Base-by-base conservation (phyloP, 768 basidiomycete species). In the Lentinus tigrinus region DNA sequence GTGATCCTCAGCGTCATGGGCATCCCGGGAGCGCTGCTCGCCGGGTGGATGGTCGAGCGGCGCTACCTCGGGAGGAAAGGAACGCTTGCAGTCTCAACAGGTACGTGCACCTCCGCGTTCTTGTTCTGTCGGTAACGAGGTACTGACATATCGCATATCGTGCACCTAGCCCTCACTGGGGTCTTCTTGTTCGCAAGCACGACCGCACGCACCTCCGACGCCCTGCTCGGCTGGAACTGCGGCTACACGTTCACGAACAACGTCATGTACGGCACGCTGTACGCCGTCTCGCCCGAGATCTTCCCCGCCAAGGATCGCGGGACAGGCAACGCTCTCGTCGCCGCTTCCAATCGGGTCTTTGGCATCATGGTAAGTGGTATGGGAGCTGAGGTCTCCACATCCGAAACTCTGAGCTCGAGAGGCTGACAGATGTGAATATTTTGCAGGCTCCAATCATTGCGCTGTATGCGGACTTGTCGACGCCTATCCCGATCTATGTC, bases 181-280 rank as follows among this genome's bases (percentile, higher is more conserved):
- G 73, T 78, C 6, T 85, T 85, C 70, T 78, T 85, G 52, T 78
- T 82, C 51, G 79, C 72, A 7, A 76, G 75, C 53, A 85, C 84
- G 6, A 83, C 82, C 0, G 78, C 84, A 11, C 76, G 79, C 27
- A 75, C 77, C 1, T 81, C 79, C 42, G 69, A 79, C 42, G 73
- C 77, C 8, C 67, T 85, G 8, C 77, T 85, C 14, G 81, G 74
- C 11, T 83, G 81, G 81, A 81, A 83, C 52, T 84, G 82, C 57
- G 80, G 74, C 21, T 84, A 81, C 70, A 77, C 74, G 37, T 84
- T 83, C 68, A 77, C 77, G 46, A 77, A 74, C 56, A 84, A 83
- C 63, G 68, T 81, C 44, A 82, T 82, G 81, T 83, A 83, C 52
- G 81, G 78, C 46, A 70, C 72, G 4, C 63, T 71, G 19, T 74